Base-by-base conservation (phyloP, 768 basidiomycete species). In the Mycena metata region DNA sequence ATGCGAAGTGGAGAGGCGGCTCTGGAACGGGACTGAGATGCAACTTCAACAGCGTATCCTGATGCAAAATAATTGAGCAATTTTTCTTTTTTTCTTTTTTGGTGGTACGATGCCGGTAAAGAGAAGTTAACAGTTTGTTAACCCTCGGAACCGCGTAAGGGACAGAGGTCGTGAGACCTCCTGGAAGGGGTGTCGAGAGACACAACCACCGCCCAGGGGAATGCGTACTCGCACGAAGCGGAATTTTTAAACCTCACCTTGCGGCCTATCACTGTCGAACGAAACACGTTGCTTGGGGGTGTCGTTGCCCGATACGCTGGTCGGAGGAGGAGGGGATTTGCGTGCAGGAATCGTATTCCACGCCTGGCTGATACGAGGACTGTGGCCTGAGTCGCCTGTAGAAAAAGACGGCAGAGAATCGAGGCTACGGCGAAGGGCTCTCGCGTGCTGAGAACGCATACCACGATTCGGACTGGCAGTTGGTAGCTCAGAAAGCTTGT, bases 1-100 rank as follows among this genome's bases (percentile, higher is more conserved):
- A 89, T 79, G 12, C 90, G 86, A 0, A 91, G 78, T 0, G 92
- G 91, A 1, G 91, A 92, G 0, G 82, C 76, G 1, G 80, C 77
- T 10, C 89, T 84, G 19, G 88, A 88, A n/a, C 86, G 85, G 10
- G 84, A 82, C 17, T 83, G 82, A 5, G 89, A 83, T 39, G 84
- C 83, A 0, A 86, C 81, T 3, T 85, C 75, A 74, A 75, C 72
- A 13, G 77, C 78, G 23, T 69, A 12, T 78, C 52, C 30, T 30
- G 30, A 30, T 30, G n/a, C n/a, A n/a, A n/a, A n/a, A n/a, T n/a
- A n/a, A n/a, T n/a, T n/a, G n/a, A n/a, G n/a, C n/a, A n/a, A n/a
- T n/a, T n/a, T n/a, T n/a, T n/a, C n/a, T n/a, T n/a, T n/a, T n/a
- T n/a, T n/a, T n/a, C n/a, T n/a, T n/a, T n/a, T n/a, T n/a, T n/a